Evolutionary conservation across 1,284 basidiomycete species (phyloP).

Genomic region (Trichosporon coremiiforme): DNA sequence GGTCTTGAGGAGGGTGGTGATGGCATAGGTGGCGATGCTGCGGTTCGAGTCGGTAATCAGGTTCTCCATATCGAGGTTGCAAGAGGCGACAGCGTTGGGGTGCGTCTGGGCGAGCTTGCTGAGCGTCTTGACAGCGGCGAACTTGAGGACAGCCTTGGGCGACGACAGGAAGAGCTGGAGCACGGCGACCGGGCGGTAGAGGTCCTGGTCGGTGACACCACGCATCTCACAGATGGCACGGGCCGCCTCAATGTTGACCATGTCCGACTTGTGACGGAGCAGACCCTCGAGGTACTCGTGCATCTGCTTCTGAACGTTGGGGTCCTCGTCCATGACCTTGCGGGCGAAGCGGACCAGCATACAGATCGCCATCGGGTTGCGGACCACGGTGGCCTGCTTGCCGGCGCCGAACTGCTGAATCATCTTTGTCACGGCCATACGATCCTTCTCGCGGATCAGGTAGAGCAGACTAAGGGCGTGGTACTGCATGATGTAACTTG

Average conservation of each 20-base stretch:
- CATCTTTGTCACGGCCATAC: slow-evolving; percentile 99
- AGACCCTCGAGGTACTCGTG: slow-evolving; percentile 92
- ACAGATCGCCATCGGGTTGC: slow-evolving; percentile 97
- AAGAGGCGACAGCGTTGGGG: slow-evolving; percentile 81
- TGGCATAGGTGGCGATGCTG: slow-evolving; percentile 97
- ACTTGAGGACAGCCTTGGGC: slow-evolving; percentile 91
- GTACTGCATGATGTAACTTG: slow-evolving; percentile 94
- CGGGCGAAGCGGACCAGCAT: slow-evolving; percentile 98
- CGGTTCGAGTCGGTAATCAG: slow-evolving; percentile 96
- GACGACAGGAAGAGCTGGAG: slow-evolving; percentile 91
- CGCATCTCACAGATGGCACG: slow-evolving; percentile 96
- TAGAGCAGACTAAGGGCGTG: slow-evolving; percentile 94
- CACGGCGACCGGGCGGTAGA: slow-evolving; percentile 85
- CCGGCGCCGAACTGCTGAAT: slow-evolving; percentile 90
- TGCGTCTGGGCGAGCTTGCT: slow-evolving; percentile 82
- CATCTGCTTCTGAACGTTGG: slow-evolving; percentile 90
- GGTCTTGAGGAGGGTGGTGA: slow-evolving; percentile 98
- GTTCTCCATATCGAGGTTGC: slow-evolving; percentile 97
- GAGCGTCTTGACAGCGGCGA: slow-evolving; percentile 94
- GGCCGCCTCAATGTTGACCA: slow-evolving; percentile 99
- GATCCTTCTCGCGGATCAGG: slow-evolving; percentile 92
- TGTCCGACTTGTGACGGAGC: slow-evolving; percentile 98
- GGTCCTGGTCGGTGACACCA: slow-evolving; percentile 72
- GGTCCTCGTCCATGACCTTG: slow-evolving; percentile 97
- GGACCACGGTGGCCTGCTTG: slow-evolving; percentile 76